Evolutionary conservation across 169 alveolate genomes (phyloP).

Genomic region (Plasmodium inui): DNA sequence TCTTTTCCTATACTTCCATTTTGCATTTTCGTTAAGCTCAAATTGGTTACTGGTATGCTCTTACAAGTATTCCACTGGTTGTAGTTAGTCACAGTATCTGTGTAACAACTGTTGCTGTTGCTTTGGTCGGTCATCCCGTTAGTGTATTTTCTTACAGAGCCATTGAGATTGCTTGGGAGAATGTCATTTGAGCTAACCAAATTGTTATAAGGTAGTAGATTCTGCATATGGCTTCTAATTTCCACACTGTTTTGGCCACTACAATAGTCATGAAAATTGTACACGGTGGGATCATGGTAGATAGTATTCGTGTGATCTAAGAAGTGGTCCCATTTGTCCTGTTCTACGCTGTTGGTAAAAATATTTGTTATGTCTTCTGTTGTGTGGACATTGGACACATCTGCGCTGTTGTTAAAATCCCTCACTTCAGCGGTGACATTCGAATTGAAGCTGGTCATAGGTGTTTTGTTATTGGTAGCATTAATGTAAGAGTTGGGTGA

Average conservation of each 20-base stretch:
- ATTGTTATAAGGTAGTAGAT: background rate
- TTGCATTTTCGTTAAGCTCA: background rate
- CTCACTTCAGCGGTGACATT: background rate
- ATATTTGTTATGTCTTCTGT: constrained; percentile 4
- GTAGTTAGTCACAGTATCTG: background rate
- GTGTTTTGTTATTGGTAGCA: background rate
- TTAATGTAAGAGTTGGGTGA: constrained; percentile 1
- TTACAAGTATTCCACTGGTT: background rate
- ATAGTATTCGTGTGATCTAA: background rate
- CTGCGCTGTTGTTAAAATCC: background rate
- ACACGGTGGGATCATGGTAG: background rate
- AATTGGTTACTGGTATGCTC: background rate
- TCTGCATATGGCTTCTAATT: background rate
- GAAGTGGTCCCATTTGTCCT: background rate
- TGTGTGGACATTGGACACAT: background rate
- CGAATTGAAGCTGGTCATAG: background rate
- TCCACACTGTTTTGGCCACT: background rate
- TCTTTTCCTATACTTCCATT: background rate
- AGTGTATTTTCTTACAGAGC: background rate
- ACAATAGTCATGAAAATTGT: background rate
- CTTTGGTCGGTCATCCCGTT: background rate
- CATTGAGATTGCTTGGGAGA: background rate
- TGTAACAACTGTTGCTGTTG: background rate
- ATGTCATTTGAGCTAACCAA: background rate
- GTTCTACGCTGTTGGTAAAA: background rate